Conservation (phyloP, 139 green algal species). For the Chlorella sp. region DNA sequence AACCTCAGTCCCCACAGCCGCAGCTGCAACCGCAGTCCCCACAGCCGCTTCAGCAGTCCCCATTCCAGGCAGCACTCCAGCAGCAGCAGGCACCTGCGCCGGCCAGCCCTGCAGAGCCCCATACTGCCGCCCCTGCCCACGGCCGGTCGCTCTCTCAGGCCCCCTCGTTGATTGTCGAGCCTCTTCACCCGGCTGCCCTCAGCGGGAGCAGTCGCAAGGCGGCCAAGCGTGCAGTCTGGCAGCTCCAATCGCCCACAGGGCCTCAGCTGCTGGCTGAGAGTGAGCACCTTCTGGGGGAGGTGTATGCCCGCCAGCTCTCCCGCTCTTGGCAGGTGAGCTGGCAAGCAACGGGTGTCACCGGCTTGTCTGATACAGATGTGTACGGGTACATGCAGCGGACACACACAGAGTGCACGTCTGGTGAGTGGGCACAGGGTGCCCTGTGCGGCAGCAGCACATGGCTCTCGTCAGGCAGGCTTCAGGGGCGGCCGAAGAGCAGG, state of each 20-base stretch:
- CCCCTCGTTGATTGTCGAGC: not conserved
- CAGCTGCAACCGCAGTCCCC: not conserved
- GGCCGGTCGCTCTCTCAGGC: not conserved
- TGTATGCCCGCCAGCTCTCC: not conserved
- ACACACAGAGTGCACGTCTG: too few species aligned
- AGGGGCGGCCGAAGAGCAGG: too few species aligned
- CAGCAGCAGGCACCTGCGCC: not conserved
- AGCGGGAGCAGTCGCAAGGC: not conserved
- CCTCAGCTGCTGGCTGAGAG: not conserved
- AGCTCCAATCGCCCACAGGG: not conserved
- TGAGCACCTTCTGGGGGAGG: not conserved
- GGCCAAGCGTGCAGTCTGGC: not conserved
- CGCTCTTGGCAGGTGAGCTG: not conserved
- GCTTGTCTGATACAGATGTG: too few species aligned
- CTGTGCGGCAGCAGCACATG: not conserved
- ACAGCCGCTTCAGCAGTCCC: not conserved
- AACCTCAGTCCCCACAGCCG: not conserved
- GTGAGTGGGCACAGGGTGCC: not conserved
- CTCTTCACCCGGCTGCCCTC: not conserved
- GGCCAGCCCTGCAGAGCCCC: not conserved
- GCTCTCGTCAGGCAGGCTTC: not conserved
- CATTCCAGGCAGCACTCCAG: not conserved
- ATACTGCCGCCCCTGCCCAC: not conserved
- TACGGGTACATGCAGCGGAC: too few species aligned
- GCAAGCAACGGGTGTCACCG: not conserved